Conservation (phyloP, 306 rosid genomes). For the Malus orientalis region DNA sequence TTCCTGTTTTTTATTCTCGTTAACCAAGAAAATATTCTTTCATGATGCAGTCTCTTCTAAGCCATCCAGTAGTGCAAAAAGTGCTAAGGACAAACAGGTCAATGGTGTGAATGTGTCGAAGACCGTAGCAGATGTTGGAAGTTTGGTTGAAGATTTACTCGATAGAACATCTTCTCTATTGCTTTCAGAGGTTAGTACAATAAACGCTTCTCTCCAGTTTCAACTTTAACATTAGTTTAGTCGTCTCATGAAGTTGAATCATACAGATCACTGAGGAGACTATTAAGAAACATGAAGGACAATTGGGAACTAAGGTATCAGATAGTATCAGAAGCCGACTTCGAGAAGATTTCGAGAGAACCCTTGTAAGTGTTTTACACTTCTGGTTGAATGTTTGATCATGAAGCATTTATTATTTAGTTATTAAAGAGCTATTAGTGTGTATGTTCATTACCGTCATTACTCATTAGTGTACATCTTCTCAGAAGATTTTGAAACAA, state of each 20-base stretch:
- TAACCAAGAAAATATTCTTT: conserved; percentile 4
- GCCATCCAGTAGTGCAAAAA: conserved; percentile 32
- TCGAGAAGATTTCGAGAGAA: conserved; percentile 59
- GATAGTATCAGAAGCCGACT: conserved; percentile 48
- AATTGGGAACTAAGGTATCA: conserved; percentile 52
- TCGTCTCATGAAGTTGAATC: conserved; percentile 14
- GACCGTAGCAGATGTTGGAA: conserved; percentile 51
- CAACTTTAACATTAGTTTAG: background rate
- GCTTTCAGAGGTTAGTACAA: conserved; percentile 57
- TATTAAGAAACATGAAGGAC: conserved; percentile 49
- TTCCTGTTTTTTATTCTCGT: background rate
- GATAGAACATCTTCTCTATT: conserved; percentile 55
- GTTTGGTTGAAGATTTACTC: conserved; percentile 69
- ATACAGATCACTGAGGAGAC: conserved; percentile 62
- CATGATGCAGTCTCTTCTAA: conserved; percentile 37
- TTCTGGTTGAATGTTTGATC: background rate
- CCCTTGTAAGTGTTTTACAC: conserved; percentile 54
- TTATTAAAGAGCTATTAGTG: background rate
- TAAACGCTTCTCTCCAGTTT: conserved; percentile 1
- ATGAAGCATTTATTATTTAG: background rate
- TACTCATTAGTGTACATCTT: background rate
- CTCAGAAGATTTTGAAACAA: background rate
- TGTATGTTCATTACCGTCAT: background rate
- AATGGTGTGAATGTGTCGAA: conserved; percentile 23
- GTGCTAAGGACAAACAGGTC: conserved; percentile 40